A percentile compares a stretch with the other conserved stretches of the same genome.
These are phyloP conservation scores for Pleurotus citrinopileatus DNA, from an alignment of 768 basidiomycete genomes.

Conservation along the genomic window DNA sequence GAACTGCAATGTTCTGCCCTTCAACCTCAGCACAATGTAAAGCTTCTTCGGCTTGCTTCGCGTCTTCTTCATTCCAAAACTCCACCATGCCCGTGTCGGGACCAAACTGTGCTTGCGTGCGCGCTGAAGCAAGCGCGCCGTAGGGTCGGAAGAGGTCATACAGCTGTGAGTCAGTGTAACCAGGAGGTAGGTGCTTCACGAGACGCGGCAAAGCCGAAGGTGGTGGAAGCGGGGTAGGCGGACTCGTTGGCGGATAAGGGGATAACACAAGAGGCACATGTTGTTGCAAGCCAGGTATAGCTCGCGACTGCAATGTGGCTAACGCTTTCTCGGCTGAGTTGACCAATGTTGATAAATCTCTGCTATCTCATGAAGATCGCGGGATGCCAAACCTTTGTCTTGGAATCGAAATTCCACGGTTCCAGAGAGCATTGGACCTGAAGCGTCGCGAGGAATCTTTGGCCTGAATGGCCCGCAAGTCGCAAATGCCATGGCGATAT, in stretches of 20 bases:
- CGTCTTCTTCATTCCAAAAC: conserved; percentile 88
- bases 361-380: conserved; percentile 9
- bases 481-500: conserved; percentile 70
- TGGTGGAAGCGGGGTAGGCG: conserved; percentile 71
- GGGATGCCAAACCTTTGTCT: conserved; percentile 58
- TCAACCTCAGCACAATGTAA: conserved; percentile 84
- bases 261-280: conserved; percentile 68
- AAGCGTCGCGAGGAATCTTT: conserved; percentile 62
- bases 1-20: conserved; percentile 82
- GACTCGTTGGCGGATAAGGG: conserved; percentile 78
- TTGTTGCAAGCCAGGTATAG: conserved; percentile 58
- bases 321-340: conserved; percentile 82
- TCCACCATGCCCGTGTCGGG: conserved; percentile 77
- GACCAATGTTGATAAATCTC: conserved; percentile 7
- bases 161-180: conserved; percentile 66
- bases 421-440: conserved; percentile 53
- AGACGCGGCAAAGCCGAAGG: conserved; percentile 77
- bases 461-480: conserved; percentile 81
- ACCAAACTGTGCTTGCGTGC: conserved; percentile 72
- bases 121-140: conserved; percentile 79
- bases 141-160: conserved; percentile 85
- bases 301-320: conserved; percentile 76
- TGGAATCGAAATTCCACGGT: conserved; percentile 83
- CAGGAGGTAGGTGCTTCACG: conserved; percentile 77
- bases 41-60: conserved; percentile 70